Percentiles rank a stretch among this genome's conserved stretches.
These are phyloP conservation scores for Rauvolfia tetraphylla DNA, from an alignment of 257 asterid genomes.

Conservation along the genomic window DNA sequence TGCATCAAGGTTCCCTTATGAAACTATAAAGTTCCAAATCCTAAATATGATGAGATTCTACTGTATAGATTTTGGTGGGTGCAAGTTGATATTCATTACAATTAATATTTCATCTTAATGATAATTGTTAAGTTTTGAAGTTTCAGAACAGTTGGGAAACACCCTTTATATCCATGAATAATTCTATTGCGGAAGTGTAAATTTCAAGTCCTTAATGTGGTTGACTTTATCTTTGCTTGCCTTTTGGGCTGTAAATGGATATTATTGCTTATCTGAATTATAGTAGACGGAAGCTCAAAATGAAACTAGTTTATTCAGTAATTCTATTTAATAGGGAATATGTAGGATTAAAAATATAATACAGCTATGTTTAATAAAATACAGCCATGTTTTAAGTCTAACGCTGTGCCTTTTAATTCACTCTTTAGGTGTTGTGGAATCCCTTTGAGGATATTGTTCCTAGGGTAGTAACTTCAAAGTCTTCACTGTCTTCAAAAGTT, in stretches of 20 bases:
- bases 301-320: background rate
- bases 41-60: background rate
- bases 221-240: background rate
- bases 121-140: background rate
- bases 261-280: background rate
- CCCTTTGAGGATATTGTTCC: slow-evolving; percentile 96
- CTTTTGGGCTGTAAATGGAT: background rate
- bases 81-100: background rate
- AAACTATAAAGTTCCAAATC: background rate
- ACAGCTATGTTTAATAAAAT: background rate
- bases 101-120: background rate
- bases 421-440: slow-evolving; percentile 77
- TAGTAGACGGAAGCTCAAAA: background rate
- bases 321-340: too few relatives aligned
- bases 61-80: background rate
- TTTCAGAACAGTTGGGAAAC: background rate
- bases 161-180: background rate
- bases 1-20: background rate
- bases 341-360: background rate
- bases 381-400: slow-evolving; percentile 2
- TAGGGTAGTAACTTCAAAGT: slow-evolving; percentile 41
- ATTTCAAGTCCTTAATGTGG: background rate
- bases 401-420: slow-evolving; percentile 1
- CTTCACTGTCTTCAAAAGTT: slow-evolving; percentile 36
- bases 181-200: background rate